These are phyloP conservation scores for Colletotrichum theobromicola DNA, from an alignment of 2,329 filamentous ascomycete genomes.

Conservation along the genomic window DNA sequence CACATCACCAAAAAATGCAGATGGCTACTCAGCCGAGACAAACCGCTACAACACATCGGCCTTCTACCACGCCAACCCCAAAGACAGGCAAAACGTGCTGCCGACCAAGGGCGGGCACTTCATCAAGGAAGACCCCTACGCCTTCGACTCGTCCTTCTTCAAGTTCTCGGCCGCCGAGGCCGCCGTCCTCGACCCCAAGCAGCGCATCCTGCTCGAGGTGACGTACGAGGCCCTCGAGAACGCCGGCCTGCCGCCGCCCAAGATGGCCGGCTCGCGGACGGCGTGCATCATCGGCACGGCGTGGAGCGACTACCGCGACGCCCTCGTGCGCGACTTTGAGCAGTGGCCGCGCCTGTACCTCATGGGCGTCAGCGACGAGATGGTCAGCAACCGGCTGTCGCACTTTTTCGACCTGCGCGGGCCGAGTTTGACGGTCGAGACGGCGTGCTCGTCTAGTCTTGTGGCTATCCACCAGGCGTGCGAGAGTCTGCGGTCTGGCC, in stretches of 20 bases:
- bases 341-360: slow-evolving; percentile 40
- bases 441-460: slow-evolving; percentile 54
- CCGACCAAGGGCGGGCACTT: slow-evolving; percentile 27
- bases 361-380: slow-evolving; percentile 37
- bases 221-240: slow-evolving; percentile 26
- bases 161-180: slow-evolving; percentile 42
- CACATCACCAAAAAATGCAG: background rate
- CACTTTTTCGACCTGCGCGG: slow-evolving; percentile 52
- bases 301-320: slow-evolving; percentile 29
- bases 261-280: background rate
- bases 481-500: slow-evolving; percentile 27
- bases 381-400: slow-evolving; percentile 48
- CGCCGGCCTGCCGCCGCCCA: slow-evolving; percentile 17
- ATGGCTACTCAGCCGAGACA: background rate
- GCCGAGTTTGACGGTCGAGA: slow-evolving; percentile 54
- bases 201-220: slow-evolving; percentile 26
- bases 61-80: background rate
- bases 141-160: slow-evolving; percentile 45
- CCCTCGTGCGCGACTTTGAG: slow-evolving; percentile 28
- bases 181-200: slow-evolving; percentile 31
- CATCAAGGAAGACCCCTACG: slow-evolving; percentile 27
- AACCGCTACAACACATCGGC: background rate
- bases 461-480: slow-evolving; percentile 49
- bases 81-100: background rate
- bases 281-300: slow-evolving; percentile 12